Conservation (phyloP, 2,329 filamentous ascomycete species). For the Colletotrichum tropicicola region DNA sequence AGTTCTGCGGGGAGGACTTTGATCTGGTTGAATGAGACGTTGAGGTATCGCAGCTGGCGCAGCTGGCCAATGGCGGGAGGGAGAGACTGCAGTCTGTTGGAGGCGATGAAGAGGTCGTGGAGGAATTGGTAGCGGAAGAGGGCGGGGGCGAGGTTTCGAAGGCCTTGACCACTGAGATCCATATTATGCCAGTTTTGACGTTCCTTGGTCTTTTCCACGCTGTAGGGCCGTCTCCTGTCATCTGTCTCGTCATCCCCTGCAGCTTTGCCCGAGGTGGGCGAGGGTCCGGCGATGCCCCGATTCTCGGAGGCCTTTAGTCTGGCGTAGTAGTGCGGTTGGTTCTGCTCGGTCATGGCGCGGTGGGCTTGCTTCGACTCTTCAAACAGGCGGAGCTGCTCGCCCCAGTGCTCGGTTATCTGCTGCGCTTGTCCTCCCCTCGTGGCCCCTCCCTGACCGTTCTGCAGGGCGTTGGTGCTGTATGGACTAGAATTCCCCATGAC, state of each 20-base stretch:
- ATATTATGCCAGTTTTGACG: conserved; percentile 91
- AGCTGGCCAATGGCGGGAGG: conserved; percentile 84
- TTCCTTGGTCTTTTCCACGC: conserved; percentile 71
- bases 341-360: conserved; percentile 75
- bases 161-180: conserved; percentile 94
- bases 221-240: conserved; percentile 69
- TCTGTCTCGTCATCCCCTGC: conserved; percentile 63
- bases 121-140: conserved; percentile 91
- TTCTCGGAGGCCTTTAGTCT: conserved; percentile 76
- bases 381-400: conserved; percentile 83
- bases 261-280: conserved; percentile 57
- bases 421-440: conserved; percentile 60
- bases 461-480: conserved; percentile 62
- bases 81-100: conserved; percentile 87
- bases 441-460: conserved; percentile 64
- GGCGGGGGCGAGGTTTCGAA: conserved; percentile 81
- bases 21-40: conserved; percentile 89
- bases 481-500: conserved; percentile 72
- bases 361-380: conserved; percentile 79
- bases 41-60: conserved; percentile 82
- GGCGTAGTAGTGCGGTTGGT: conserved; percentile 76
- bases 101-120: conserved; percentile 90
- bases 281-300: conserved; percentile 68
- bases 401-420: conserved; percentile 78
- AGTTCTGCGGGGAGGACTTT: conserved; percentile 86